Conservation (phyloP, 306 rosid species). For the Cicer bijugum region DNA sequence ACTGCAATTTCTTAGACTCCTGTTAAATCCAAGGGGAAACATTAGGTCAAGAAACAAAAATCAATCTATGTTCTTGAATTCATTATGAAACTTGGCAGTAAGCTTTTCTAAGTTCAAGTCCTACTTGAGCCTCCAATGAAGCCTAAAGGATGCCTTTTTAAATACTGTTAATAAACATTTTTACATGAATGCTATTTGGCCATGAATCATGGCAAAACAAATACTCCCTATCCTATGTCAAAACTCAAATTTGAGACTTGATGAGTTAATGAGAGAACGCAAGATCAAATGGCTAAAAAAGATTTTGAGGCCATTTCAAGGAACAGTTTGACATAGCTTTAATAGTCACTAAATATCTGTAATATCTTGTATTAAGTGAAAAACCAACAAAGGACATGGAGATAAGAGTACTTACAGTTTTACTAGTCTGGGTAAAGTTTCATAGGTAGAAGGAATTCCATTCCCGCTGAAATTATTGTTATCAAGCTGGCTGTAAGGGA, state of each 20-base stretch:
- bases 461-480: constrained; percentile 55
- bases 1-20: constrained; percentile 88
- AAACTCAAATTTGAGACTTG: constrained; percentile 16
- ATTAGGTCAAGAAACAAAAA: constrained; percentile 34
- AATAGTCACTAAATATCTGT: constrained; percentile 16
- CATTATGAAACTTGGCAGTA: constrained; percentile 1
- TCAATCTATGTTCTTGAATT: constrained; percentile 23
- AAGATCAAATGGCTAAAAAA: constrained; percentile 3
- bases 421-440: constrained; percentile 42
- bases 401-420: constrained; percentile 54
- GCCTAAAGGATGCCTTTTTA: constrained; percentile 19
- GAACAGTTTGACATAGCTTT: not conserved
- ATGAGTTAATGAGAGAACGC: constrained; percentile 15
- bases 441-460: constrained; percentile 53
- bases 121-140: constrained; percentile 28
- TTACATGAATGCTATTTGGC: constrained; percentile 15
- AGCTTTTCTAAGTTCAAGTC: constrained; percentile 17
- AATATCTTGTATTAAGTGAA: constrained; percentile 26
- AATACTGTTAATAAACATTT: constrained; percentile 1
- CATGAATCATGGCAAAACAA: constrained; percentile 5
- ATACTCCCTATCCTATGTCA: constrained; percentile 25
- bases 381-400: constrained; percentile 7
- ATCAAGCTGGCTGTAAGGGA: constrained; percentile 58
- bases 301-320: constrained; percentile 8
- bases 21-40: constrained; percentile 52